These are phyloP conservation scores for Puccinia coronata DNA, from an alignment of 1,284 basidiomycete genomes.

Conservation along the genomic window DNA sequence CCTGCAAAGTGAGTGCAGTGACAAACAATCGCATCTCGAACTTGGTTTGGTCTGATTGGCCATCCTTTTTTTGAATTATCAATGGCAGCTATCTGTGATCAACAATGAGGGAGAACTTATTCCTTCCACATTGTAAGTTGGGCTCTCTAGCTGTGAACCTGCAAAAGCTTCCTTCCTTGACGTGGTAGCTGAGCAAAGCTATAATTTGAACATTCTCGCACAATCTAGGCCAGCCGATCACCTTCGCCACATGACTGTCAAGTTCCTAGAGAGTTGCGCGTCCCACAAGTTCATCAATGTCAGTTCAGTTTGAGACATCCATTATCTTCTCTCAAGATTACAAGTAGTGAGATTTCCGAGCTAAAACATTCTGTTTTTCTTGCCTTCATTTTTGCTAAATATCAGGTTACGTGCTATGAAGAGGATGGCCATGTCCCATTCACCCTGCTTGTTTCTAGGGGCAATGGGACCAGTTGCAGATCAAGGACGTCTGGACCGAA, in stretches of 20 bases:
- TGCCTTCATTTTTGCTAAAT: background rate
- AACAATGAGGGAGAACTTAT: background rate
- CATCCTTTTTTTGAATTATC: background rate
- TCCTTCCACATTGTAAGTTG: background rate
- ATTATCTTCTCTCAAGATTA: too few species aligned
- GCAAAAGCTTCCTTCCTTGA: too few species aligned
- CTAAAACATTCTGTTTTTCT: background rate
- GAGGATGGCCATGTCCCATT: background rate
- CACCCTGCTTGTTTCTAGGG: background rate
- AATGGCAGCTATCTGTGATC: slow-evolving; percentile 2
- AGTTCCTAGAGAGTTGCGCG: background rate
- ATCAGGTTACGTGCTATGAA: background rate
- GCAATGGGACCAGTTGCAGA: background rate
- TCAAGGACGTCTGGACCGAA: background rate
- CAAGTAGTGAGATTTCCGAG: too few species aligned
- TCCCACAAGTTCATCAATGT: slow-evolving; percentile 5
- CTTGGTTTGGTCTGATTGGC: background rate
- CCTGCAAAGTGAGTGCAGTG: background rate
- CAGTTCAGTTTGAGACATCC: background rate
- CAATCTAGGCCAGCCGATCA: background rate
- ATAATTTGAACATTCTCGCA: background rate
- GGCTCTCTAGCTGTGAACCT: background rate
- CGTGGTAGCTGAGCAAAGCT: background rate
- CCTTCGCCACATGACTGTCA: background rate
- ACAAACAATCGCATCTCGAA: background rate